phyloP scores from a whole-genome alignment of 306 rosid genomes.

The Prunus davidiana region DNA sequence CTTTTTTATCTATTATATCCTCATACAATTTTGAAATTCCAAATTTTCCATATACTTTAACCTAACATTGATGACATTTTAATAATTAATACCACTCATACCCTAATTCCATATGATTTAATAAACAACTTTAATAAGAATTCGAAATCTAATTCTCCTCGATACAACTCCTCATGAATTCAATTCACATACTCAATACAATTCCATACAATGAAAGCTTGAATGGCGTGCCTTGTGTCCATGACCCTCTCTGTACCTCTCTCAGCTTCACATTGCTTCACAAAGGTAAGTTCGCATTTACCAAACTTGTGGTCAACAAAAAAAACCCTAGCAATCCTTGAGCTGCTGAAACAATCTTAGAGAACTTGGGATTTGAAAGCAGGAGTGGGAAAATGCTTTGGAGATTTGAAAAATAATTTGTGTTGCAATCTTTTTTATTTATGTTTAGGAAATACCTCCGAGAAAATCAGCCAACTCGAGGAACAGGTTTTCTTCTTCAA shows the following conservation, averaged over 20 bases:
- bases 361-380: too few relatives aligned
- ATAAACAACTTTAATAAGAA: too few relatives aligned
- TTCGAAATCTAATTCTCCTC: too few relatives aligned
- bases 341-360: too few relatives aligned
- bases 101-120: too few relatives aligned
- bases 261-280: constrained; percentile 6
- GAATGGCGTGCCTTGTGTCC: constrained; percentile 37
- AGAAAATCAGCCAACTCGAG: constrained; percentile 20
- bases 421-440: not conserved
- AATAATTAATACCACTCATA: too few relatives aligned
- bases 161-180: accelerated
- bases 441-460: constrained; percentile 27
- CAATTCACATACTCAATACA: too few relatives aligned
- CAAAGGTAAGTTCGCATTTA: constrained; percentile 15
- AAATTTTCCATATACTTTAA: too few relatives aligned
- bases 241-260: constrained; percentile 22
- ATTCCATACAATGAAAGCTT: not conserved
- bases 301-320: too few relatives aligned
- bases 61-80: too few relatives aligned
- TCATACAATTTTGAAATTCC: too few relatives aligned
- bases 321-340: not conserved
- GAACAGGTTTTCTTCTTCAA: constrained; percentile 45
- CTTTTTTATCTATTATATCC: too few relatives aligned
- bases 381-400: not conserved
- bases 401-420: not conserved